phyloP scores from a whole-genome alignment of 805 yeast species.

The Myxozyma neglecta region DNA sequence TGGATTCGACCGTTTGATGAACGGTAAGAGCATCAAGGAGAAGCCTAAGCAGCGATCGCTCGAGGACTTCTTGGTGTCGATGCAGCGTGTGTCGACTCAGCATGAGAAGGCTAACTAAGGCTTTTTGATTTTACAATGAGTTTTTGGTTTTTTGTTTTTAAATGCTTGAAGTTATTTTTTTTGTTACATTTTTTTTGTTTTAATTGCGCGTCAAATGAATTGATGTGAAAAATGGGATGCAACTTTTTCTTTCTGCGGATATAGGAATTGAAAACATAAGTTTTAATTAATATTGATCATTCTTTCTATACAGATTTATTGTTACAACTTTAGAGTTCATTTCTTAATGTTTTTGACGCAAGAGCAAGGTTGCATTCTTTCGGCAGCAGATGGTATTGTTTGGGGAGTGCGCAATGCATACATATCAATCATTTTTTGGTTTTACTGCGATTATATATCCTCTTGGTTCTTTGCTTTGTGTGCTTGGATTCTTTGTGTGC shows the following conservation, averaged over 20 bases:
- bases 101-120: constrained; percentile 54
- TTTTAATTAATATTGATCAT: not conserved
- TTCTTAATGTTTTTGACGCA: not conserved
- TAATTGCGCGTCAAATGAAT: constrained; percentile 1
- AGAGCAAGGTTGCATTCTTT: not conserved
- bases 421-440: not conserved
- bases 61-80: constrained; percentile 61
- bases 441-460: constrained; percentile 1
- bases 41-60: constrained; percentile 50
- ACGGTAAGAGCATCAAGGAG: constrained; percentile 50
- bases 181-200: not conserved
- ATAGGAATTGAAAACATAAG: not conserved
- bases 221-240: not conserved
- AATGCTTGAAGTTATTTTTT: not conserved
- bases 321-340: not conserved
- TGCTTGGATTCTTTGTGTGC: not conserved
- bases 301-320: not conserved
- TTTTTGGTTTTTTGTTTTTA: not conserved
- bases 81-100: constrained; percentile 67
- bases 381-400: not conserved
- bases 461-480: not conserved
- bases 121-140: not conserved
- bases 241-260: not conserved
- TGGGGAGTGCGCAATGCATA: not conserved
- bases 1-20: constrained; percentile 56